Base-by-base conservation (phyloP, 2,329 filamentous ascomycete genomes). In the Lasiodiplodia sp. region DNA sequence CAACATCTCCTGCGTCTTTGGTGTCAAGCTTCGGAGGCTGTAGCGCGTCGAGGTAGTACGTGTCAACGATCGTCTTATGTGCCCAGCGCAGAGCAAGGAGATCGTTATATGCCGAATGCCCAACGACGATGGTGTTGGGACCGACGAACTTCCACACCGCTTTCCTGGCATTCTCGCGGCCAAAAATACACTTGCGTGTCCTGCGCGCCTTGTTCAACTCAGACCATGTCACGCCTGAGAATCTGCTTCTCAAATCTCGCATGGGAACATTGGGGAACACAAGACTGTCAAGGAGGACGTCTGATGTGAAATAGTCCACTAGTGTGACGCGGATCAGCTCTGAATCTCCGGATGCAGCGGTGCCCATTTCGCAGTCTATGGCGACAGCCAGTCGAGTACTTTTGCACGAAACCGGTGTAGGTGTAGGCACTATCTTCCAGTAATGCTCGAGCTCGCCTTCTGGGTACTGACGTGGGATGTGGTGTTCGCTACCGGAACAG, bases 341-440 rank as follows among this genome's bases (percentile, higher is more conserved):
- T 0, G 76, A 74, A 11, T 87, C 84, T 7, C 83, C 81, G 5
- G 76, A 76, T 10, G 72, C 71, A 1, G 83, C 77, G 0, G 78
- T 81, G 18, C 86, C 86, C 85, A 88, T 87, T 71, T 88, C 86
- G 70, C 86, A 88, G 70, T 87, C 86, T 3, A 88, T 75, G 0
- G 82, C 84, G 3, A 88, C 81, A 2, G 75, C 77, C 2, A 74
- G 16, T 8, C 60, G 57, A 16, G 31, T 47, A 2, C 44, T 11
- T 18, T 5, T 18, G 23, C 3, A 3, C 12, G 34, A 21, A 4
- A 2, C 18, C 8, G 37, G 57, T 16, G 5, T 16, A 1, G 57
- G 57, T 4, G 57, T 62, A 4, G 57, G 8, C 12, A 4, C 7
- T 10, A 44, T 37, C 6, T 21, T 18, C 57, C 57, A 62, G 10